These are phyloP conservation scores for Piper betle DNA, from an alignment of 164 flowering plant genomes.

Conservation along the genomic window DNA sequence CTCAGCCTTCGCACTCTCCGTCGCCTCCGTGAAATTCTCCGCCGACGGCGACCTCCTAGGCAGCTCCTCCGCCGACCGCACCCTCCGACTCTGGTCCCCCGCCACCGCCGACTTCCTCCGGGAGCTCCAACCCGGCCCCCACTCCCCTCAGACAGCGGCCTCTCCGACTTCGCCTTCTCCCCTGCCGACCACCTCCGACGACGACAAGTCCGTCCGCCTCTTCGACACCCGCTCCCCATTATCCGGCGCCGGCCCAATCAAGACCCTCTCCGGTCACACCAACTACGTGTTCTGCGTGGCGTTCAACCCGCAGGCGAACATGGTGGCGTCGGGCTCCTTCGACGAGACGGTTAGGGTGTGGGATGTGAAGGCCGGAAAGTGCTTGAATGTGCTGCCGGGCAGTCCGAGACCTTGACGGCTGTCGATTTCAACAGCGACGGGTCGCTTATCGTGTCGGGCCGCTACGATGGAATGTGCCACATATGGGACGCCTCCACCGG, in stretches of 20 bases:
- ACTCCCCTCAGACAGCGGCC: conserved; percentile 28
- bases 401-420: conserved; percentile 89
- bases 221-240: conserved; percentile 46
- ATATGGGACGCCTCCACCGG: conserved; percentile 95
- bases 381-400: conserved; percentile 84
- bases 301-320: conserved; percentile 84
- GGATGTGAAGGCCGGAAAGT: conserved; percentile 88
- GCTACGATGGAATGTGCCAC: conserved; percentile 89
- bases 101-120: conserved; percentile 26
- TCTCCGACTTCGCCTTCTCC: conserved; percentile 89
- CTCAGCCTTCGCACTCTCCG: conserved; percentile 54
- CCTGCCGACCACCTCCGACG: conserved; percentile 80
- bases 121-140: conserved; percentile 42
- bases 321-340: conserved; percentile 77
- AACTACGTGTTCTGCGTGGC: conserved; percentile 86
- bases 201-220: conserved; percentile 74
- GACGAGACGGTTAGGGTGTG: conserved; percentile 96
- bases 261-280: conserved; percentile 78
- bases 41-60: conserved; percentile 65
- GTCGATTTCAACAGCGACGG: conserved; percentile 72
- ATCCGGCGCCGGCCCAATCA: conserved; percentile 23
- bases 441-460: conserved; percentile 63
- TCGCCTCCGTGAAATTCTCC: conserved; percentile 91
- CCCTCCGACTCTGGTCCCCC: conserved; percentile 44
- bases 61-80: conserved; percentile 80